Conservation (phyloP, 2,329 filamentous ascomycete species). For the Sclerotinia sclerotiorum region DNA sequence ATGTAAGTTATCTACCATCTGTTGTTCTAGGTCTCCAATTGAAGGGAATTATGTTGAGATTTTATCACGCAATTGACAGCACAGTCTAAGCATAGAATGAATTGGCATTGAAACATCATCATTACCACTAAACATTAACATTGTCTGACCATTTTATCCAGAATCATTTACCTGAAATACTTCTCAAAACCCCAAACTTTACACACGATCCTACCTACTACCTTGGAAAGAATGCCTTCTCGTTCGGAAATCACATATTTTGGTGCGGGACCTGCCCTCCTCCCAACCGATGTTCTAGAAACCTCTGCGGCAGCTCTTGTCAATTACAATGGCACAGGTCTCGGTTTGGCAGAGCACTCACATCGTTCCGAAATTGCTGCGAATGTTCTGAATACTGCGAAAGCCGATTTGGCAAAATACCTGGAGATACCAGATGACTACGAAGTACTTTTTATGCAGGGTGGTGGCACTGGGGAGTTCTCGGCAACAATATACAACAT, state of each 20-base stretch:
- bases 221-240: slow-evolving; percentile 19
- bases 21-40: background rate
- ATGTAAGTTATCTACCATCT: background rate
- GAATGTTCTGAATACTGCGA: slow-evolving; percentile 76
- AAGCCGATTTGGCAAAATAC: slow-evolving; percentile 68
- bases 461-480: slow-evolving; percentile 83
- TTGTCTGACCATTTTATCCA: background rate
- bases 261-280: slow-evolving; percentile 82
- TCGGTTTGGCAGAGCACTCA: slow-evolving; percentile 86
- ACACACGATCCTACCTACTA: background rate
- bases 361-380: slow-evolving; percentile 80
- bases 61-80: background rate
- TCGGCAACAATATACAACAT: slow-evolving; percentile 81
- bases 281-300: slow-evolving; percentile 80
- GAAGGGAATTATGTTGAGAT: background rate
- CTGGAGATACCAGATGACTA: slow-evolving; percentile 85
- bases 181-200: background rate
- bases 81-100: background rate
- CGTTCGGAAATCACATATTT: slow-evolving; percentile 70
- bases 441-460: slow-evolving; percentile 85
- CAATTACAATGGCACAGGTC: slow-evolving; percentile 76
- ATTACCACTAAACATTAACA: background rate
- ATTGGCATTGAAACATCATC: background rate
- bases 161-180: background rate
- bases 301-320: slow-evolving; percentile 73